Percentiles rank a stretch among this genome's conserved stretches.
These are phyloP conservation scores for Russula sp. DNA, from an alignment of 768 basidiomycete species.

Conservation along the genomic window DNA sequence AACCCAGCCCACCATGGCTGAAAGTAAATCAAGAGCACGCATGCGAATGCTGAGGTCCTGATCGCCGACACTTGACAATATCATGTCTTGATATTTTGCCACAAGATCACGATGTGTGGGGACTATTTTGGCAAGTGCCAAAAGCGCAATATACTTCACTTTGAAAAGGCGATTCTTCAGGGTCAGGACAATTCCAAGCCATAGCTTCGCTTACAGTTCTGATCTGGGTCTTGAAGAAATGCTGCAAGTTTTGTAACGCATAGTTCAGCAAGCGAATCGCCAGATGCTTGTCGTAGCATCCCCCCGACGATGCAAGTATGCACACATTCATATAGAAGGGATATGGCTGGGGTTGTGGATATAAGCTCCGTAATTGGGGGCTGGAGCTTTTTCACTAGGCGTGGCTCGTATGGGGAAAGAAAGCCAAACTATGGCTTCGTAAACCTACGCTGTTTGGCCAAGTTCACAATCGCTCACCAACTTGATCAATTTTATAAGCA, in stretches of 20 bases:
- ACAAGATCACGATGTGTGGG: slow-evolving; percentile 87
- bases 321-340: slow-evolving; percentile 95
- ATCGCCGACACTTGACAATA: slow-evolving; percentile 84
- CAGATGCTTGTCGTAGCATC: slow-evolving; percentile 79
- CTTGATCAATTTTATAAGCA: slow-evolving; percentile 98
- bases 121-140: slow-evolving; percentile 94
- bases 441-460: background rate
- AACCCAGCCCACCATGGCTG: slow-evolving; percentile 68
- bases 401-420: slow-evolving; percentile 85
- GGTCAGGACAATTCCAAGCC: background rate
- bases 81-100: slow-evolving; percentile 86
- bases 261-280: slow-evolving; percentile 70
- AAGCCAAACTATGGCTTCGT: slow-evolving; percentile 70
- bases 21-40: slow-evolving; percentile 89
- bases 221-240: slow-evolving; percentile 89
- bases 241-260: slow-evolving; percentile 92
- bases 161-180: slow-evolving; percentile 11
- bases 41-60: slow-evolving; percentile 94
- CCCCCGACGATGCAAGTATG: slow-evolving; percentile 97
- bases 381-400: slow-evolving; percentile 90
- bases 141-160: slow-evolving; percentile 97
- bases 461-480: slow-evolving; percentile 46
- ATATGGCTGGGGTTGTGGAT: slow-evolving; percentile 91
- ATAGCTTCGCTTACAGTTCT: slow-evolving; percentile 67
- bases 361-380: slow-evolving; percentile 94